Evolutionary conservation across 2,329 filamentous ascomycete genomes (phyloP), one percentile per base, ranked within the genome.

Genomic region (Sporothrix globosa): DNA sequence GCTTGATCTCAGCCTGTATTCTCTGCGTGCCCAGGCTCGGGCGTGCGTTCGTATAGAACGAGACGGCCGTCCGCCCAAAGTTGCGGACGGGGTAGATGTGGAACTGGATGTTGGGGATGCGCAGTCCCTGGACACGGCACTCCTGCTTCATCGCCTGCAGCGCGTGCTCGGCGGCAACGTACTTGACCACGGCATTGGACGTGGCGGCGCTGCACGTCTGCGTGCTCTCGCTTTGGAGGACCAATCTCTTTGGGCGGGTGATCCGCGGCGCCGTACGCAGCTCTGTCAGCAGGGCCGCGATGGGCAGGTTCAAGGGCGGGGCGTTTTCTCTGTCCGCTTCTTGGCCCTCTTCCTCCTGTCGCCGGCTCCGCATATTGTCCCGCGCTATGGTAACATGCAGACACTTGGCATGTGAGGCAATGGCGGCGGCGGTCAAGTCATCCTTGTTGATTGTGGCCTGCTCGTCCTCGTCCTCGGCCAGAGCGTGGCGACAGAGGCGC

Each of bases 361-460:
- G 58, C 39, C 21, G 10, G 21, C 5, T 27, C 13, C 39, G 58
- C 14, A 46, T 13, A 24, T 21, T 4, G 13, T 58, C 54, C 14
- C 41, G 58, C 11, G 39, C 39, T 39, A 63, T 63, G 39, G 39
- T 13, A 2, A 44, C 39, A 14, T 63, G 58, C 21, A 63, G 58
- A 19, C 58, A 63, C 58, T 46, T 63, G 58, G 58, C 58, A 9
- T 63, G 58, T 21, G 58, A 63, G 11, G 58, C 58, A 27, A 63
- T 44, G 13, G 58, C 58, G 5, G 56, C 58, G 4, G 58, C n/a
- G 2, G 58, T 46, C 39, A 63, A 13, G 58, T 63, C 58, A 7
- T 63, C 58, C 39, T 63, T 34, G 14, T 63, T 63, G 58, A 63
- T 27, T 5, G 39, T 39, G 4, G n/a, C 21, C 39, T 24, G 58